Percentiles rank a stretch among this genome's conserved stretches.
Evolutionary conservation across 2,329 filamentous ascomycete species (phyloP).

Genomic region (Cordyceps pruinosa): DNA sequence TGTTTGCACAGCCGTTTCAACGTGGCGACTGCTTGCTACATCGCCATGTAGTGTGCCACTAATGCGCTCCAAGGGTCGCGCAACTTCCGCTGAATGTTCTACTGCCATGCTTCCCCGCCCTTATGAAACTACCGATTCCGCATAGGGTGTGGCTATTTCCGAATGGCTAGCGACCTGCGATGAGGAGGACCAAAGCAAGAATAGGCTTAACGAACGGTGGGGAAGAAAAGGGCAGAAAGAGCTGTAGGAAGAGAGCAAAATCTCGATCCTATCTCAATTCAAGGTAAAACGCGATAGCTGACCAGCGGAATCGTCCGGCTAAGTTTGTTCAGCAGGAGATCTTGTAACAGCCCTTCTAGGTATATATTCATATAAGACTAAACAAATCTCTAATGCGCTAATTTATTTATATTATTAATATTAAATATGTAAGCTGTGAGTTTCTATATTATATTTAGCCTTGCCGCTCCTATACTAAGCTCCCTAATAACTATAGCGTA

Average conservation of each 20-base stretch:
- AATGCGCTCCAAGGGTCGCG: too few species aligned
- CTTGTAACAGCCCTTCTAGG: background rate
- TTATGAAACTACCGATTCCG: background rate
- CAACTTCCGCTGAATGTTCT: too few species aligned
- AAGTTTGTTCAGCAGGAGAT: background rate
- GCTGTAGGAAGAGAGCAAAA: background rate
- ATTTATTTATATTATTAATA: background rate
- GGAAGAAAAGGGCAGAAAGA: background rate
- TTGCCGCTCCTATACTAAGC: background rate
- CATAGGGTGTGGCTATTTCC: background rate
- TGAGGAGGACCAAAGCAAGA: background rate
- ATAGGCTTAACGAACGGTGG: background rate
- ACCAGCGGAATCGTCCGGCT: background rate
- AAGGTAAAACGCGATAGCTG: background rate
- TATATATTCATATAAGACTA: background rate
- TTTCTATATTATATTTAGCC: background rate
- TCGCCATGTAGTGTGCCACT: too few species aligned
- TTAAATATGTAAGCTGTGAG: background rate
- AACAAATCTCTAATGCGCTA: background rate
- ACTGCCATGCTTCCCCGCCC: too few species aligned
- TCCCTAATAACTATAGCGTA: background rate
- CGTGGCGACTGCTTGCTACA: too few species aligned
- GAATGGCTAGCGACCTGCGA: background rate
- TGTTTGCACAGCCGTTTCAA: too few species aligned
- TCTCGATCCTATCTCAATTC: background rate